Conservation (phyloP, 306 rosid genomes). For the Amphicarpaea edgeworthii region DNA sequence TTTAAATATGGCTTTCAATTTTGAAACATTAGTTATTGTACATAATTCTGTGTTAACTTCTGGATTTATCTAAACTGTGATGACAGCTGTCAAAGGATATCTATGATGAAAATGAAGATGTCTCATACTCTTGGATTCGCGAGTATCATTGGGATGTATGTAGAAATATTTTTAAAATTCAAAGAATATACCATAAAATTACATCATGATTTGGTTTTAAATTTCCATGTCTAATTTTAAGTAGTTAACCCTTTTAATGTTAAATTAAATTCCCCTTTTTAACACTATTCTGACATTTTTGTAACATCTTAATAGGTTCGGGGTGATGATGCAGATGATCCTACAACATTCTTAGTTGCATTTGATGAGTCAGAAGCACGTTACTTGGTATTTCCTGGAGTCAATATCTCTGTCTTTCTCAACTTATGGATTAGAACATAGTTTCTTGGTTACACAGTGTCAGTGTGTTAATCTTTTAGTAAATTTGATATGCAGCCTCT, state of each 20-base stretch:
- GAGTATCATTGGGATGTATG: slow-evolving; percentile 95
- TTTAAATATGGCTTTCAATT: slow-evolving; percentile 26
- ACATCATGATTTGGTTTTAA: background rate
- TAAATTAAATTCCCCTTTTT: slow-evolving; percentile 34
- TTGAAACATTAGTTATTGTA: slow-evolving; percentile 20
- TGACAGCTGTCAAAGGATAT: slow-evolving; percentile 91
- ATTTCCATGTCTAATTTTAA: background rate
- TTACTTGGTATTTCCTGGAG: slow-evolving; percentile 68
- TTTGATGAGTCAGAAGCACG: slow-evolving; percentile 90
- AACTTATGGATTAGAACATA: background rate
- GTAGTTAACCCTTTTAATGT: background rate
- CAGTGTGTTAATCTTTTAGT: slow-evolving; percentile 38
- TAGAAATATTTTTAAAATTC: slow-evolving; percentile 43
- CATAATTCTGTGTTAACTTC: slow-evolving; percentile 23
- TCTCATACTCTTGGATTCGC: slow-evolving; percentile 86
- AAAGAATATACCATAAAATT: background rate
- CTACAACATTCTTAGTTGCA: slow-evolving; percentile 81
- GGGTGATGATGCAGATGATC: slow-evolving; percentile 85
- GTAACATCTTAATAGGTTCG: slow-evolving; percentile 64
- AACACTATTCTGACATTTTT: slow-evolving; percentile 30
- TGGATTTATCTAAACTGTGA: slow-evolving; percentile 40
- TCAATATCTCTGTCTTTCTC: slow-evolving; percentile 27
- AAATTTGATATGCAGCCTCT: slow-evolving; percentile 76
- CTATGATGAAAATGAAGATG: slow-evolving; percentile 86
- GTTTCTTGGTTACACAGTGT: slow-evolving; percentile 10